Base-by-base conservation (phyloP, 2,329 filamentous ascomycete genomes). In the Chaetomium globosum region DNA sequence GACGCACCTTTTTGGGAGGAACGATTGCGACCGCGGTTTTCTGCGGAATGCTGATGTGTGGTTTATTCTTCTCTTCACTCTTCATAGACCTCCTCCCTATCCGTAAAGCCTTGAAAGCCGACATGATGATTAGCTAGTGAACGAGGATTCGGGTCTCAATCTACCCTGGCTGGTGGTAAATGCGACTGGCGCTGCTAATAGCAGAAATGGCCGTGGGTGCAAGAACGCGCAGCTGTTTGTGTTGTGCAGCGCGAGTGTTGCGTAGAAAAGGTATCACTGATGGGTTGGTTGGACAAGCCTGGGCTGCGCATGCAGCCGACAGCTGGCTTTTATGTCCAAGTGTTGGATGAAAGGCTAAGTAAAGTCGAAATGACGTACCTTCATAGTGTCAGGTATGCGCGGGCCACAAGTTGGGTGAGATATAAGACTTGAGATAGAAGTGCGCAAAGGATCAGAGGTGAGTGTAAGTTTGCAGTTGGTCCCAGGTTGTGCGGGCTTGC, bases 21-120 rank as follows among this genome's bases (percentile, higher is more conserved):
- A 95, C 86, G 74, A 97, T 96, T 60, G 93, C 92, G 70, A 94
- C 86, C 49, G 92, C 90, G 63, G 93, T 90, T 78, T 97, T 97
- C 69, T 90, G 89, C 19, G 89, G 87, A 71, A 96, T 90, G 64
- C 90, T 89, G 71, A 91, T 84, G 75, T 91, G 89, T 70, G 87
- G 84, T 70, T 87, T 86, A 76, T 89, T 87, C 68, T 85, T 87
- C 83, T 93, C 96, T 72, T 96, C 92, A 77, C 91, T 89, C 81
- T 96, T 96, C 80, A 96, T 90, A 68, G 92, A 96, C 80, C 92
- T 86, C 77, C 93, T 87, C 79, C 64, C 64, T 65, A 65, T 66
- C 62, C 65, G 65, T 58, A 97, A 85, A 77, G 89, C 89, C 89
- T 92, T 80, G 56, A 82, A 70, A 49, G 78, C 72, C 74, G 78